phyloP scores from a whole-genome alignment of 805 yeast species.

The Cyberlindnera euphorbiiphila region DNA sequence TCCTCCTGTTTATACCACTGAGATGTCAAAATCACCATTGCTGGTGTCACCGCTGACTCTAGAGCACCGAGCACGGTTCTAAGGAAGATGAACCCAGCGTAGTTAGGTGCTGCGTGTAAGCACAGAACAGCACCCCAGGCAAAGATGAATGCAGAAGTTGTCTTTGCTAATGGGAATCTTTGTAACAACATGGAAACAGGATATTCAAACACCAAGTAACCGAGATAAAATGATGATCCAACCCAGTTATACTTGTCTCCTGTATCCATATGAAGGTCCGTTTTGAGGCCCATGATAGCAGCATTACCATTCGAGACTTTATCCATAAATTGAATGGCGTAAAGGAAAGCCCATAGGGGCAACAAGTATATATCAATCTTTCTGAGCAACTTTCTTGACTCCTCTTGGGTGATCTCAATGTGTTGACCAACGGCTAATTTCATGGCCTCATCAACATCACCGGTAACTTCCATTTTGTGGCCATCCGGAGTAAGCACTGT shows the following conservation, averaged over 20 bases:
- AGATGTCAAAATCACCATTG: slow-evolving; percentile 49
- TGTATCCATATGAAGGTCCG: slow-evolving; percentile 42
- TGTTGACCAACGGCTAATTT: slow-evolving; percentile 1
- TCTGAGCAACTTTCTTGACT: slow-evolving; percentile 5
- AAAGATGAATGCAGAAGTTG: slow-evolving; percentile 44
- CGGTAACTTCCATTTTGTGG: slow-evolving; percentile 1
- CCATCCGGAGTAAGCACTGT: slow-evolving; percentile 2
- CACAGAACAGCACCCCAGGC: slow-evolving; percentile 59
- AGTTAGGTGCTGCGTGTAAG: slow-evolving; percentile 40
- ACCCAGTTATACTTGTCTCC: slow-evolving; percentile 47
- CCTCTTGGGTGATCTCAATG: slow-evolving; percentile 7
- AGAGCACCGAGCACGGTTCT: slow-evolving; percentile 48
- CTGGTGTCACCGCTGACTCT: slow-evolving; percentile 53
- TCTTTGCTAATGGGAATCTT: slow-evolving; percentile 50
- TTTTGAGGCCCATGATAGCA: slow-evolving; percentile 46
- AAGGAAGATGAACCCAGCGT: slow-evolving; percentile 38
- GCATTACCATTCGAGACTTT: slow-evolving; percentile 31
- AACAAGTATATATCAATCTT: slow-evolving; percentile 10
- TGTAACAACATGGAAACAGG: slow-evolving; percentile 47
- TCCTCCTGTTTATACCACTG: slow-evolving; percentile 53
- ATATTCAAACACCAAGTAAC: slow-evolving; percentile 56
- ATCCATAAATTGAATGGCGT: slow-evolving; percentile 10
- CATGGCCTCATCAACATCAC: slow-evolving; percentile 4
- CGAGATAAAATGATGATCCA: slow-evolving; percentile 57
- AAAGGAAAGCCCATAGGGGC: slow-evolving; percentile 6